phyloP scores from a whole-genome alignment of 1,284 basidiomycete genomes.

The Ustilago lituana region DNA sequence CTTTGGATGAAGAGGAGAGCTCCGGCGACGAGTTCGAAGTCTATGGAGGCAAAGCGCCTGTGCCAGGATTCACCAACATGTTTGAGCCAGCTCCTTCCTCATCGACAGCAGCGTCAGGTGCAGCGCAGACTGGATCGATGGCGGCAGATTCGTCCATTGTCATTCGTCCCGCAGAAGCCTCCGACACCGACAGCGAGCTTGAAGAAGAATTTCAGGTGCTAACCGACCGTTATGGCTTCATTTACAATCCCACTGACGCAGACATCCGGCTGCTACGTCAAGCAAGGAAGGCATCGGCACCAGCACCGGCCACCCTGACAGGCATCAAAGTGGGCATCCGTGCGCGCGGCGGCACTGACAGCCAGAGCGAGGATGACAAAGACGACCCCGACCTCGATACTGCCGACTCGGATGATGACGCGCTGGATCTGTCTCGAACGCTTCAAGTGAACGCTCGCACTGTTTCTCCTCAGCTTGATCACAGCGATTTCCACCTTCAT shows the following conservation, averaged over 20 bases:
- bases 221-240: conserved; percentile 95
- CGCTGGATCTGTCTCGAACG: conserved; percentile 61
- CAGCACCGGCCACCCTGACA: conserved; percentile 83
- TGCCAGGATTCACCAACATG: conserved; percentile 41
- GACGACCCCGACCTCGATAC: conserved; percentile 36
- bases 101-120: not conserved
- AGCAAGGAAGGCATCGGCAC: conserved; percentile 77
- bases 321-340: conserved; percentile 78
- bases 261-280: conserved; percentile 80
- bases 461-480: conserved; percentile 10
- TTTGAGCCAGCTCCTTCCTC: conserved; percentile 5
- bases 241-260: conserved; percentile 80
- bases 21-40: conserved; percentile 65
- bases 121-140: not conserved
- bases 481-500: conserved; percentile 17
- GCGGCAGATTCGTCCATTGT: conserved; percentile 33
- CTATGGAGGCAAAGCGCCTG: conserved; percentile 65
- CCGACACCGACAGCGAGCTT: conserved; percentile 33
- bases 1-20: conserved; percentile 56
- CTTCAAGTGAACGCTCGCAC: conserved; percentile 25
- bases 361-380: conserved; percentile 51
- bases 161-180: conserved; percentile 28
- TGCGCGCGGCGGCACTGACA: conserved; percentile 56
- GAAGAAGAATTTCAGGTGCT: conserved; percentile 73
- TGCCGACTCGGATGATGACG: conserved; percentile 43